Conservation (phyloP, 2,329 filamentous ascomycete species). For the Sordariomycetes sp. region DNA sequence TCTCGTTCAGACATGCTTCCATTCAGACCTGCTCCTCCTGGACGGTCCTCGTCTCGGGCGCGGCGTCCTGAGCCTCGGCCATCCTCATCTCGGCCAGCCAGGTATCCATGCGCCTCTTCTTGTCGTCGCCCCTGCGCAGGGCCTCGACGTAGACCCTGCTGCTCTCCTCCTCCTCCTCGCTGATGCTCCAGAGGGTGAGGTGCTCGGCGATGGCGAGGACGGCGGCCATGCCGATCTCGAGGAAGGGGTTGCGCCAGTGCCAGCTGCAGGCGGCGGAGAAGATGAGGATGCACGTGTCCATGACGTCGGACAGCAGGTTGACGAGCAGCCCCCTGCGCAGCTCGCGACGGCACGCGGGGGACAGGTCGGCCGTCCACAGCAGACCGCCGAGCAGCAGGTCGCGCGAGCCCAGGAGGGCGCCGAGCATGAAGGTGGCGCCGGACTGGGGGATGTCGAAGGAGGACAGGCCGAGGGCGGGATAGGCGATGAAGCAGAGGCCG, state of each 20-base stretch:
- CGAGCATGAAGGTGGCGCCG: slow-evolving; percentile 17
- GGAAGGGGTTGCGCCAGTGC: slow-evolving; percentile 16
- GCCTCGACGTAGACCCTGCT: slow-evolving; percentile 6
- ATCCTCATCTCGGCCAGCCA: slow-evolving; percentile 18
- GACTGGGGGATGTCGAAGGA: slow-evolving; percentile 17
- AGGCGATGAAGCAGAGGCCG: slow-evolving; percentile 16
- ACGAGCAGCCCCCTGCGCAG: slow-evolving; percentile 18
- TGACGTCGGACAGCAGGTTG: slow-evolving; percentile 21
- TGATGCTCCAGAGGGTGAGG: slow-evolving; percentile 21
- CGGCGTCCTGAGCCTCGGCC: slow-evolving; percentile 4
- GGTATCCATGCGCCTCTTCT: slow-evolving; percentile 18
- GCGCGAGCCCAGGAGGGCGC: slow-evolving; percentile 19
- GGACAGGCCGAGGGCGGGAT: slow-evolving; percentile 17
- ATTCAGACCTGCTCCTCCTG: no score
- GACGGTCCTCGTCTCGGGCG: no score
- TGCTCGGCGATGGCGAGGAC: slow-evolving; percentile 21
- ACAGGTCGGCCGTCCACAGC: slow-evolving; percentile 14
- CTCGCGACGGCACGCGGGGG: slow-evolving; percentile 11
- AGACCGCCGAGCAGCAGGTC: slow-evolving; percentile 19
- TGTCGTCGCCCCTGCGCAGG: slow-evolving; percentile 13
- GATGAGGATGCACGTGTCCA: slow-evolving; percentile 22
- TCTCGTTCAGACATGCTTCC: no score
- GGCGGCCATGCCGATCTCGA: slow-evolving; percentile 17
- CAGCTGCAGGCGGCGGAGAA: slow-evolving; percentile 21
- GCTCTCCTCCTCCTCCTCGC: slow-evolving; percentile 13